Percentiles rank a stretch among this genome's conserved stretches.
Conservation (phyloP, 129 eudicot species). For the Flaveria robusta region DNA sequence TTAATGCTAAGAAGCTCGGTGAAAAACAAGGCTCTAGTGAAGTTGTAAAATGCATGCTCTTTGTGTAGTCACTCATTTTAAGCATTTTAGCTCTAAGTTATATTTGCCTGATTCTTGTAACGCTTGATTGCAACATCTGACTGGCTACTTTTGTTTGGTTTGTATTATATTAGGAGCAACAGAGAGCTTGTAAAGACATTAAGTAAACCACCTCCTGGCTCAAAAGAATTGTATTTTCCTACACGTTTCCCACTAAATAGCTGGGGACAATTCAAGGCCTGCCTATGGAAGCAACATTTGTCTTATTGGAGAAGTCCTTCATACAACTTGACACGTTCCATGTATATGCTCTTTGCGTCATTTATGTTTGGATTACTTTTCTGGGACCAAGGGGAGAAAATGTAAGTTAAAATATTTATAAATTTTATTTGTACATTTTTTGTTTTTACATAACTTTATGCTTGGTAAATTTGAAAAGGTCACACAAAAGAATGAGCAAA, state of each 20-base stretch:
- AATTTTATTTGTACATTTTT: background rate
- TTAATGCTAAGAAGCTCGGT: too few relatives aligned
- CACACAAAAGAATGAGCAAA: too few relatives aligned
- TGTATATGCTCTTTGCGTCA: slow-evolving; percentile 43
- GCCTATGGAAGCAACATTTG: slow-evolving; percentile 77
- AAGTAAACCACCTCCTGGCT: slow-evolving; percentile 38
- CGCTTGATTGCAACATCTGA: background rate
- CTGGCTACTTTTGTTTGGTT: background rate
- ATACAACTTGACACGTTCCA: slow-evolving; percentile 55
- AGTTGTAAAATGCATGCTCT: too few relatives aligned
- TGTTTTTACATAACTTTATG: background rate
- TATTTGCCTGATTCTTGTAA: background rate
- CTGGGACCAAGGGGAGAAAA: slow-evolving; percentile 66
- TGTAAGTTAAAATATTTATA: slow-evolving; percentile 41
- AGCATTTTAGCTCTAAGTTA: background rate
- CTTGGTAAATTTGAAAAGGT: background rate
- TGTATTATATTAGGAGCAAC: slow-evolving; percentile 31
- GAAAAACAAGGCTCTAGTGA: too few relatives aligned
- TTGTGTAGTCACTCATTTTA: background rate
- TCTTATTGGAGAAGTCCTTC: slow-evolving; percentile 94
- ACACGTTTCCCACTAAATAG: slow-evolving; percentile 58
- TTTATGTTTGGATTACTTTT: slow-evolving; percentile 52
- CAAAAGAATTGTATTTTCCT: slow-evolving; percentile 39
- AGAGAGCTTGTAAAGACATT: slow-evolving; percentile 40
- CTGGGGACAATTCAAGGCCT: slow-evolving; percentile 70